Evolutionary conservation across 805 yeast species (phyloP), one percentile per base, ranked within the genome.

Genomic region (Saccharomycopsis selenospora): DNA sequence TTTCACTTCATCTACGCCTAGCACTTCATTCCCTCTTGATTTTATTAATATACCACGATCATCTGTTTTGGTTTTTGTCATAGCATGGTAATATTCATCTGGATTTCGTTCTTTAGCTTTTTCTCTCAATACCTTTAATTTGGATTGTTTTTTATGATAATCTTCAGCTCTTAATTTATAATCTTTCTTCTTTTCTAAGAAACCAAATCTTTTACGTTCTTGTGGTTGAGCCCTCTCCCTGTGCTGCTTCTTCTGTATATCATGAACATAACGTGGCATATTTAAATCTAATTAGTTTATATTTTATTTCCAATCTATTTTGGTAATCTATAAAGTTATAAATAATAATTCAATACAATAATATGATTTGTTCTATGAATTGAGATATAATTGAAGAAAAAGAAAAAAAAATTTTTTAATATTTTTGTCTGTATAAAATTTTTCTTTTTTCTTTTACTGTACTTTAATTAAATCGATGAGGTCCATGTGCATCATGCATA

Each of bases 51-150:
- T 72, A 1, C 97, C 97, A 8, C 74, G 69, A 2, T 71, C 67
- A 55, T 88, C 95, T 3, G 93, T 79, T 58, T 72, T 74, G 52
- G 72, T 70, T 11, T 74, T 71, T 27, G 82, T 77, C 99, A 93
- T 93, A 18, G 88, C 93, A 76, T 88, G 96, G 65, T 91, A 89
- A 68, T 85, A 93, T 66, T 93, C 99, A 73, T 93, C 99, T 13
- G 95, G 95, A 62, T 93, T 93, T 57, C 88, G 75, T 41, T 73
- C 72, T 30, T 73, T 68, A 1, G 85, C 95, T 61, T 88, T 91
- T 38, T 72, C 71, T 56, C 85, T 79, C 50, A 93, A 73, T 1
- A 82, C 72, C 66, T 85, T 85, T 46, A 93, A 54, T 5, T 77
- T 71, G 24, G 72, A 73, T 56, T 80, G 77, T 56, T 80, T 80